phyloP scores from a whole-genome alignment of 257 asterid species.

The Solanum clarkiae region DNA sequence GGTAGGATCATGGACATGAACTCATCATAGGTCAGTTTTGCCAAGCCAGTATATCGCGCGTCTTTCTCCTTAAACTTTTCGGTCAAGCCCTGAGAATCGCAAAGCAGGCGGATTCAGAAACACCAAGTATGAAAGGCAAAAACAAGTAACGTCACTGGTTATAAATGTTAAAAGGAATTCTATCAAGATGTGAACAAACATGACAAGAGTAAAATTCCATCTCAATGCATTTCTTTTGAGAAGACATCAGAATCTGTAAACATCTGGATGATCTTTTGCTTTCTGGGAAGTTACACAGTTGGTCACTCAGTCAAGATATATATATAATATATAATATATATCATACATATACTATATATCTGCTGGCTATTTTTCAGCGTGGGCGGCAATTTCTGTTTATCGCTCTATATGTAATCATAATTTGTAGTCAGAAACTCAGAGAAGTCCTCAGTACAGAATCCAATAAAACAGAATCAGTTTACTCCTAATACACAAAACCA shows the following conservation, averaged over 20 bases:
- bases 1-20: slow-evolving; percentile 78
- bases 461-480: not conserved
- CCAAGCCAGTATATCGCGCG: slow-evolving; percentile 59
- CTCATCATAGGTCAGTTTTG: slow-evolving; percentile 50
- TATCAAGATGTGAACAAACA: not conserved
- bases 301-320: too few relatives aligned
- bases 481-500: not conserved
- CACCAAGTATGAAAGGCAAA: not conserved
- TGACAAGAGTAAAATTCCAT: not conserved
- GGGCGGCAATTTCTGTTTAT: not conserved
- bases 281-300: too few relatives aligned
- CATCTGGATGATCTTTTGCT: too few relatives aligned
- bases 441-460: not conserved
- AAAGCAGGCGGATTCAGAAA: not conserved
- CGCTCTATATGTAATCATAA: not conserved
- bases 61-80: slow-evolving; percentile 93
- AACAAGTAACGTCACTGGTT: not conserved
- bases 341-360: not conserved
- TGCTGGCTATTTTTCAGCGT: not conserved
- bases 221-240: not conserved
- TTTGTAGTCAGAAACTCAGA: not conserved
- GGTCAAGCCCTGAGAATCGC: slow-evolving; percentile 59
- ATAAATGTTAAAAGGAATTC: not conserved
- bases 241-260: too few relatives aligned
- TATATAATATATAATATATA: too few relatives aligned